Conservation (phyloP, 805 yeast genomes). For the Brettanomyces bruxellensis region DNA sequence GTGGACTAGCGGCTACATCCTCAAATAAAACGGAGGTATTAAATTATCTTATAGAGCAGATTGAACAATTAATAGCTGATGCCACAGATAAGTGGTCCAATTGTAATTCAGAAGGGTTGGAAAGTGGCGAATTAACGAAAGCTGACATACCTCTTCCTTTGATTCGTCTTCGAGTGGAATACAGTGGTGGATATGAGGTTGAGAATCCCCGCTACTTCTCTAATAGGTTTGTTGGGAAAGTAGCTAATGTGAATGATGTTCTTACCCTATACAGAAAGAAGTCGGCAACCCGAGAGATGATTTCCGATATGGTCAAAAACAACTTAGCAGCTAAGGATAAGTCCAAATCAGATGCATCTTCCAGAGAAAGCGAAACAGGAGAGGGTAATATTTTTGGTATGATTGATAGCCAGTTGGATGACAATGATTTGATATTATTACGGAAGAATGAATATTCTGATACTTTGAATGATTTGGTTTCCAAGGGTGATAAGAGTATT, state of each 20-base stretch:
- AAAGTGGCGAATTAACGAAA: constrained; percentile 21
- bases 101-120: constrained; percentile 18
- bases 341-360: constrained; percentile 9
- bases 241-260: constrained; percentile 87
- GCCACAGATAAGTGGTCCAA: constrained; percentile 45
- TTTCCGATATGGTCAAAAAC: constrained; percentile 8
- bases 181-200: constrained; percentile 83
- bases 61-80: constrained; percentile 54
- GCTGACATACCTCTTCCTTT: constrained; percentile 66
- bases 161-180: constrained; percentile 76
- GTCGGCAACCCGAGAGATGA: constrained; percentile 9
- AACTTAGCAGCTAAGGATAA: constrained; percentile 22
- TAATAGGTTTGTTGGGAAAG: constrained; percentile 79
- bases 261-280: constrained; percentile 54
- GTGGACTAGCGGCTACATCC: constrained; percentile 50
- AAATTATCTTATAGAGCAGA: constrained; percentile 49
- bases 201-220: constrained; percentile 88
- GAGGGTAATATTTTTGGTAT: constrained; percentile 33
- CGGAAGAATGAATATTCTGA: constrained; percentile 67
- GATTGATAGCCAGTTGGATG: constrained; percentile 52
- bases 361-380: constrained; percentile 18
- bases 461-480: constrained; percentile 65
- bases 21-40: constrained; percentile 54
- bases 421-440: constrained; percentile 57
- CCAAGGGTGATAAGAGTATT: constrained; percentile 73